Evolutionary conservation across 371 early-diverging fungal species (phyloP).

Genomic region (Rhizopus microsporus): DNA sequence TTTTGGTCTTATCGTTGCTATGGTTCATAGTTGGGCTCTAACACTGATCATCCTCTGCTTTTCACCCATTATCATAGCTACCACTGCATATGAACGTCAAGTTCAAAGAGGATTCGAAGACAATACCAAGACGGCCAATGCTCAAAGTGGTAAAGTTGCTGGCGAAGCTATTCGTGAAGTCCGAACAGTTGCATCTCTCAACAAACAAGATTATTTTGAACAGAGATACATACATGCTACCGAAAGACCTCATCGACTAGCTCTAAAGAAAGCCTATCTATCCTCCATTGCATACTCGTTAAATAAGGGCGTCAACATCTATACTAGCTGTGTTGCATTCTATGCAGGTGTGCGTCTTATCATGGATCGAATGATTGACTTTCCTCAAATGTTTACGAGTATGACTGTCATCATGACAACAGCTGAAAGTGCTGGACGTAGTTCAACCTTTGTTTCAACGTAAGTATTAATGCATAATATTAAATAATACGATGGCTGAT

Average conservation of each 20-base stretch:
- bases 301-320: conserved; percentile 57
- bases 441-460: conserved; percentile 53
- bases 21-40: conserved; percentile 47
- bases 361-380: conserved; percentile 23
- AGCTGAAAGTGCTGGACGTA: conserved; percentile 66
- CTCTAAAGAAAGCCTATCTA: conserved; percentile 52
- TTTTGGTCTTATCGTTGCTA: conserved; percentile 31
- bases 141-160: conserved; percentile 61
- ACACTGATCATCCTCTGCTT: conserved; percentile 48
- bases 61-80: conserved; percentile 40
- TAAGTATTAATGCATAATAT: background rate
- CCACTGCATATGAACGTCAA: conserved; percentile 24
- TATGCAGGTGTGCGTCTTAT: conserved; percentile 56
- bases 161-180: conserved; percentile 78
- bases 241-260: conserved; percentile 61
- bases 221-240: conserved; percentile 54
- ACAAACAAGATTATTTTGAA: conserved; percentile 70
- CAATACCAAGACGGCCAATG: conserved; percentile 57
- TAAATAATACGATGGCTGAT: background rate
- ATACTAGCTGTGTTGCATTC: conserved; percentile 57
- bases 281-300: conserved; percentile 64
- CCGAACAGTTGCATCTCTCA: conserved; percentile 79
- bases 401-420: conserved; percentile 72
- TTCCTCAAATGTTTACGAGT: conserved; percentile 53
- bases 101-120: conserved; percentile 40